Percentiles rank a stretch among this genome's conserved stretches.
These are phyloP conservation scores for Blastobotrys robertii DNA, from an alignment of 805 yeast species.

Conservation along the genomic window DNA sequence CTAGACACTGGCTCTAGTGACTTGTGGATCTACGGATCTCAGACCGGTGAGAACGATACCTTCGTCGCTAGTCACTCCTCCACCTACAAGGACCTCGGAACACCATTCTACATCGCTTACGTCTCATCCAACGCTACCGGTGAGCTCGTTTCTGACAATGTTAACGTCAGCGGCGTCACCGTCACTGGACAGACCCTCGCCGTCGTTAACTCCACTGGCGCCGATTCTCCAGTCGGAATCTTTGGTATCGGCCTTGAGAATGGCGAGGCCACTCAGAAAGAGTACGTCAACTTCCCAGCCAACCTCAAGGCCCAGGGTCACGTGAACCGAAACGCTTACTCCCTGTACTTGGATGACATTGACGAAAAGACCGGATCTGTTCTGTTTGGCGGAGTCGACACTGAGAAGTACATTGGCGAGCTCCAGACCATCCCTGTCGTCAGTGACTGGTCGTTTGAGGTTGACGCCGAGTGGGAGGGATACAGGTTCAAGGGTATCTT, in stretches of 20 bases:
- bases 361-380: conserved; percentile 26
- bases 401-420: conserved; percentile 31
- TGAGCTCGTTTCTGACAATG: conserved; percentile 2
- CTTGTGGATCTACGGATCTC: conserved; percentile 35
- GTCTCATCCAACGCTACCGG: not conserved
- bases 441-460: not conserved
- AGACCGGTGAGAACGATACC: conserved; percentile 22
- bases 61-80: not conserved
- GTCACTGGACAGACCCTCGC: conserved; percentile 54
- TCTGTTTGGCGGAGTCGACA: conserved; percentile 35
- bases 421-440: conserved; percentile 24
- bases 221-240: conserved; percentile 13
- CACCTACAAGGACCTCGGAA: conserved; percentile 8
- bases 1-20: conserved; percentile 69
- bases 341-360: conserved; percentile 31
- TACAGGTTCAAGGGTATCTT: not conserved
- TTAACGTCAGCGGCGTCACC: conserved; percentile 15
- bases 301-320: conserved; percentile 26
- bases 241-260: conserved; percentile 28
- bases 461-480: not conserved
- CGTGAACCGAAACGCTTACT: conserved; percentile 32
- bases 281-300: conserved; percentile 18
- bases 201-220: conserved; percentile 7
- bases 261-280: too few relatives aligned
- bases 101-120: conserved; percentile 12